Base-by-base conservation (phyloP, 495 filamentous ascomycete genomes). In the Sphaerosporella brunnea region DNA sequence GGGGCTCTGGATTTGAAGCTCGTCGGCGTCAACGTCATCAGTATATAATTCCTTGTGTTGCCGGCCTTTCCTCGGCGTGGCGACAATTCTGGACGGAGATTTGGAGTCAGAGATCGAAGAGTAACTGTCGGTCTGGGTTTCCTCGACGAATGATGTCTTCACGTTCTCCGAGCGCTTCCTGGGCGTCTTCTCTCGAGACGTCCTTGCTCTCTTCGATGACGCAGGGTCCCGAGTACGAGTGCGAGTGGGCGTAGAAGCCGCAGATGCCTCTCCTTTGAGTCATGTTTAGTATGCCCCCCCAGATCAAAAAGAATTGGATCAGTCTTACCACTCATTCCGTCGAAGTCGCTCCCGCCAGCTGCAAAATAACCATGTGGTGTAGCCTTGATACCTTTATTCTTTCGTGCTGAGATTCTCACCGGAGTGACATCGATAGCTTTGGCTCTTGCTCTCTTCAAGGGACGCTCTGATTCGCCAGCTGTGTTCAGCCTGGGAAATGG, bases 1-100 rank as follows among this genome's bases (percentile, higher is more conserved):
- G 5, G 40, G 40, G 40, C 40, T 43, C 3, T 23, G 9, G 26
- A 43, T 23, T 11, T 43, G 40, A 10, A 43, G 40, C 40, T 43
- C 40, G 20, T 43, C 40, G 20, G 20, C 18, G 24, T 43, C 19
- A 1, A 13, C 20, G 18, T 43, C 40, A 18, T 43, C 23, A 10
- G 40, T 13, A 23, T 25, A 43, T n/a, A 43, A 13, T 24, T 23
- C 40, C 19, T 25, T 26, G 20, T 24, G 13, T 18, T 40, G 11
- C 1, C 20, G 15, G 11, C 20, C 11, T 23, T 43, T 43, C 18
- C 20, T 43, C 18, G 40, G 23, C 8, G 40, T 43, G 13, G 28
- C 28, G 13, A 13, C 28, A 32, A 13, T 13, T 5, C 7, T 13
- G 13, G 28, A 13, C 13, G 28, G 28, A 32, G 28, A 13, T 13